Evolutionary conservation across 495 filamentous ascomycete species (phyloP).

Genomic region (Xylaria curta): DNA sequence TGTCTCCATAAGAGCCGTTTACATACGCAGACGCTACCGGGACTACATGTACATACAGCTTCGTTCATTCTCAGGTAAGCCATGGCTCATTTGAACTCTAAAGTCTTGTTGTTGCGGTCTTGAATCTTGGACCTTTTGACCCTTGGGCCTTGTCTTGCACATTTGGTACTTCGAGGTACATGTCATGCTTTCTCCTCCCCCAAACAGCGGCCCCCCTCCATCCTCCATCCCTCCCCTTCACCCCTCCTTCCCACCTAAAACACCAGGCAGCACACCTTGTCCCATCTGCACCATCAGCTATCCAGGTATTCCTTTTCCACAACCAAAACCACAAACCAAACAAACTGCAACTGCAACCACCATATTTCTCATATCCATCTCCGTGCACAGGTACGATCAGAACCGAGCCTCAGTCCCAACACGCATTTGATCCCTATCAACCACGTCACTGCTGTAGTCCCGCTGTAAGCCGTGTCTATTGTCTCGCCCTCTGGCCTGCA

Average conservation of each 20-base stretch:
- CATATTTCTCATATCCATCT: not conserved
- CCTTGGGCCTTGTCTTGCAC: not conserved
- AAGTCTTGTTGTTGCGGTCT: not conserved
- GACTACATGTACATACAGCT: not conserved
- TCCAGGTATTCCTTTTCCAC: constrained; percentile 8
- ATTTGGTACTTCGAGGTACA: constrained; percentile 3
- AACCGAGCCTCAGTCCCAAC: not conserved
- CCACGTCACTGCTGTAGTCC: not conserved
- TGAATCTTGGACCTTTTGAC: not conserved
- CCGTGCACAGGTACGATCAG: not conserved
- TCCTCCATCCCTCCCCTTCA: not conserved
- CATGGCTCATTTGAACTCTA: not conserved
- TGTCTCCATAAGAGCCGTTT: not conserved
- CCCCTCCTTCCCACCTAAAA: constrained; percentile 25
- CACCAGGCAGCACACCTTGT: constrained; percentile 27
- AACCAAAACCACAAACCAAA: not conserved
- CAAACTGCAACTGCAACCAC: not conserved
- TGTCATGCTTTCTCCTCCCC: not conserved
- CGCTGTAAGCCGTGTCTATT: not conserved
- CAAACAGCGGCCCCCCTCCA: not conserved
- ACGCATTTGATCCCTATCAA: not conserved
- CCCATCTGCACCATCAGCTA: constrained; percentile 7
- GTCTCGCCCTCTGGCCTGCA: not conserved
- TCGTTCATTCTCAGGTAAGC: not conserved
- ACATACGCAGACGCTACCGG: not conserved